phyloP scores from a whole-genome alignment of 1,284 basidiomycete species.

The Moniliella sp. region DNA sequence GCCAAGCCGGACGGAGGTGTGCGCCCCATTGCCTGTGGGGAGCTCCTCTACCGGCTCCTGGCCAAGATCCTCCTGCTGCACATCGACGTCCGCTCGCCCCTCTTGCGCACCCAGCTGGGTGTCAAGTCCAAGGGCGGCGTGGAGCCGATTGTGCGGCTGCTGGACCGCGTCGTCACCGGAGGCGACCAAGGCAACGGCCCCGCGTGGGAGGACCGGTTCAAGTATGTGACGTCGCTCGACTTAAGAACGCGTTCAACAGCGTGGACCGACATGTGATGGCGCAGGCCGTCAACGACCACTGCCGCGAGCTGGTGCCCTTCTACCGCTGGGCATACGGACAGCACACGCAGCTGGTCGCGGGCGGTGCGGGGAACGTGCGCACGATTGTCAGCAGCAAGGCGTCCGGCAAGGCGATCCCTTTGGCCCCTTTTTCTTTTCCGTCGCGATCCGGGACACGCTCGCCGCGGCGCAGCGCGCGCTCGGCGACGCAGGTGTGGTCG shows the following conservation, averaged over 20 bases:
- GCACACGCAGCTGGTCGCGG: background rate
- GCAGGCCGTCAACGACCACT: background rate
- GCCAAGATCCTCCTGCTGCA: background rate
- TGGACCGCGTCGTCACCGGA: background rate
- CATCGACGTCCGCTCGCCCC: background rate
- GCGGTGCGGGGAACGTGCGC: background rate
- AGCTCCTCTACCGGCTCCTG: background rate
- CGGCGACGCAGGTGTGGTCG: background rate
- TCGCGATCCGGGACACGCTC: background rate
- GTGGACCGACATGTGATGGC: background rate
- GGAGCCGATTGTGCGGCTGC: background rate
- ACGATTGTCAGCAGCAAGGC: background rate
- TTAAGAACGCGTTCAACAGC: background rate
- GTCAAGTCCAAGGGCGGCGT: background rate
- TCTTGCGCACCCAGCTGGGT: background rate
- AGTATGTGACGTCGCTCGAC: too few species aligned
- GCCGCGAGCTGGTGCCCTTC: background rate
- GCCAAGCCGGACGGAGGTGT: background rate
- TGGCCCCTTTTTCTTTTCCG: conserved; percentile 1
- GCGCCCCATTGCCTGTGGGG: background rate
- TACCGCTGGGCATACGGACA: background rate
- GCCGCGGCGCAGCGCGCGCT: background rate
- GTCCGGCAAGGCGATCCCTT: conserved; percentile 1
- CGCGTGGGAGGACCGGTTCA: too few species aligned
- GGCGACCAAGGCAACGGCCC: too few species aligned